Evolutionary conservation across 805 yeast genomes (phyloP).

Genomic region (Candida broadrunensis): DNA sequence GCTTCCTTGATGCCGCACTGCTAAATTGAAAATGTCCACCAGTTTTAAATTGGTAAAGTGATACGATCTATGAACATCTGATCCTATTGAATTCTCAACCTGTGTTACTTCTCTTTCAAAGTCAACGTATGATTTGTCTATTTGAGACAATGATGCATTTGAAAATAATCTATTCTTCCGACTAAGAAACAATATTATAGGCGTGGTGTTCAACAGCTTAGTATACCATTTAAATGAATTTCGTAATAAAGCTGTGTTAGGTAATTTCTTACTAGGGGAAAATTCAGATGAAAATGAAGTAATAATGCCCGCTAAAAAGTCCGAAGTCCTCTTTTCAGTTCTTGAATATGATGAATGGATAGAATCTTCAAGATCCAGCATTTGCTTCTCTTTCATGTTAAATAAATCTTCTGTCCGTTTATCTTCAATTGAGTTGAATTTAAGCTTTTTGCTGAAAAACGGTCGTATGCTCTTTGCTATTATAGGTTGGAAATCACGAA

Average conservation of each 20-base stretch:
- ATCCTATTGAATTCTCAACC: slow-evolving; percentile 7
- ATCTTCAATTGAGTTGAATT: background rate
- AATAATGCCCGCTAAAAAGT: background rate
- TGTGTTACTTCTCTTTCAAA: slow-evolving; percentile 10
- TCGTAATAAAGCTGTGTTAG: background rate
- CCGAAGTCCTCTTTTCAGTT: background rate
- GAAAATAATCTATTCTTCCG: slow-evolving; percentile 26
- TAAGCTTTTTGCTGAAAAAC: background rate
- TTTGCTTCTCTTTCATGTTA: background rate
- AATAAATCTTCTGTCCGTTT: background rate
- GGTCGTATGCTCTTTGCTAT: background rate
- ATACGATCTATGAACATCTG: slow-evolving; percentile 19
- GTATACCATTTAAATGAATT: slow-evolving; percentile 29
- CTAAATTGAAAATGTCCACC: slow-evolving; percentile 27
- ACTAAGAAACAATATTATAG: slow-evolving; percentile 26
- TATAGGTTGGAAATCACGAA: background rate
- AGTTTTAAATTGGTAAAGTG: slow-evolving; percentile 28
- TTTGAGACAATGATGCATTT: slow-evolving; percentile 4
- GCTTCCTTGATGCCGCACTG: slow-evolving; percentile 11
- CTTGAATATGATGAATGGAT: background rate
- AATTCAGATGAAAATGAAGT: background rate
- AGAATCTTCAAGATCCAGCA: background rate
- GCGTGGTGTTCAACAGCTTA: slow-evolving; percentile 23
- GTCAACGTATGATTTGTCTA: slow-evolving; percentile 15
- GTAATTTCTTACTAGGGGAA: background rate